Evolutionary conservation across 257 asterid genomes (phyloP).

Genomic region (Eustoma russellianum): DNA sequence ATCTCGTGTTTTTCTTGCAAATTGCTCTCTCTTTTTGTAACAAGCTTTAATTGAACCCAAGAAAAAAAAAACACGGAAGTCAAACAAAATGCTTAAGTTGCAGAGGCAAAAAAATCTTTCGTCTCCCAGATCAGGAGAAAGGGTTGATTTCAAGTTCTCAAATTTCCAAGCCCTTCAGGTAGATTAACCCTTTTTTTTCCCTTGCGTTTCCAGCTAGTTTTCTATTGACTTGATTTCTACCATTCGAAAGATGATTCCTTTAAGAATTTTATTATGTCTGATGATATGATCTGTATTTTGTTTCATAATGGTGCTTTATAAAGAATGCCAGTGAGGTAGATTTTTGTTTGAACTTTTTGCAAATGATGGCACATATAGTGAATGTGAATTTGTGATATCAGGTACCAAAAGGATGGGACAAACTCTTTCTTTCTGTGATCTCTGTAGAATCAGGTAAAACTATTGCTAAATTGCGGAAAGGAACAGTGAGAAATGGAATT

Average conservation of each 20-base stretch:
- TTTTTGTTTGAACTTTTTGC: background rate
- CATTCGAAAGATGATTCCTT: background rate
- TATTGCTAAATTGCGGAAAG: slow-evolving; percentile 56
- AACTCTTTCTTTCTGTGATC: slow-evolving; percentile 45
- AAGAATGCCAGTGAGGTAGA: background rate
- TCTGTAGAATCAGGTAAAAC: slow-evolving; percentile 68
- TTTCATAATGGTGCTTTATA: background rate
- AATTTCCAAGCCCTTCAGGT: slow-evolving; percentile 93
- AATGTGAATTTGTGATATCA: slow-evolving; percentile 13
- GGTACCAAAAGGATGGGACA: slow-evolving; percentile 99
- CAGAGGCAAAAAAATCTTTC: slow-evolving; percentile 34
- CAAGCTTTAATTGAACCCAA: background rate
- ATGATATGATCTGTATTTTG: background rate
- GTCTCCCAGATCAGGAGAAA: slow-evolving; percentile 36
- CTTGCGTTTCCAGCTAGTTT: background rate
- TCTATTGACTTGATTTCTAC: background rate
- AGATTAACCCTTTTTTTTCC: background rate
- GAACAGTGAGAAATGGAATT: slow-evolving; percentile 52
- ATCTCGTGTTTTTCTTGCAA: slow-evolving; percentile 5
- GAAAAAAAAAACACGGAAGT: slow-evolving; percentile 26
- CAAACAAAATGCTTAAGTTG: slow-evolving; percentile 48
- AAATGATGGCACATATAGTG: background rate
- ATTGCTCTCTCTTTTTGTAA: background rate
- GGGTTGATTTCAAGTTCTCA: slow-evolving; percentile 74
- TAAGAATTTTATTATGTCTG: background rate